Evolutionary conservation across 257 asterid species (phyloP), one percentile per base, ranked within the genome.

Genomic region (Fraxinus quadrangulata): DNA sequence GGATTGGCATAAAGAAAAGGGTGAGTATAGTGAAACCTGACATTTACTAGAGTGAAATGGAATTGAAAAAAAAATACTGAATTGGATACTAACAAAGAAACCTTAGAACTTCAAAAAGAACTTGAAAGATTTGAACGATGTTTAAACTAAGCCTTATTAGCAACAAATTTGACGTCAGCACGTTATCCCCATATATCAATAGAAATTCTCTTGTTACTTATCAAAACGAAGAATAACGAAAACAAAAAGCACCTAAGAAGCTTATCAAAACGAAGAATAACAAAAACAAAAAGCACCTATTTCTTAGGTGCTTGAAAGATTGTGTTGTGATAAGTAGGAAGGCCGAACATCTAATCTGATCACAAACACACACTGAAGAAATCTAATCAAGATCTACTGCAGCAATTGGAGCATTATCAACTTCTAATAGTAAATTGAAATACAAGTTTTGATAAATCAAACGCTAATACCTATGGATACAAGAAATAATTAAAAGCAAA

Each of bases 11-110:
- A 26, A 47, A 77, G 74, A 23, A 12, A 72, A 49, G 23, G 59
- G 37, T 54, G 65, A 23, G 42, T 1, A 72, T 54, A 70, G 77
- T 75, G 66, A 70, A 61, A 1, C 63, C 11, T 37, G 4, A 30
- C 36, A 34, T 31, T 69, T 76, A 26, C 47, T 75, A 33, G 16
- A 16, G 75, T 61, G 24, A 74, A 77, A 7, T 23, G 31, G 69
- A 26, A 63, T 19, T 19, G 36, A 40, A 33, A 56, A 21, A 24
- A 19, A 30, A 61, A 39, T 37, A 56, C 12, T 4, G 71, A 47
- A 13, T 5, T 24, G 24, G 40, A 61, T 23, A 63, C 56, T 40
- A 39, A 76, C 54, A 40, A 42, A 49, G 0, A 5, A 24, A 34
- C 7, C 71, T 79, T 17, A 16, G 13, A 77, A 36, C 76, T 70